phyloP scores from a whole-genome alignment of 176 grass and related monocot genomes.

The Ananas comosus region DNA sequence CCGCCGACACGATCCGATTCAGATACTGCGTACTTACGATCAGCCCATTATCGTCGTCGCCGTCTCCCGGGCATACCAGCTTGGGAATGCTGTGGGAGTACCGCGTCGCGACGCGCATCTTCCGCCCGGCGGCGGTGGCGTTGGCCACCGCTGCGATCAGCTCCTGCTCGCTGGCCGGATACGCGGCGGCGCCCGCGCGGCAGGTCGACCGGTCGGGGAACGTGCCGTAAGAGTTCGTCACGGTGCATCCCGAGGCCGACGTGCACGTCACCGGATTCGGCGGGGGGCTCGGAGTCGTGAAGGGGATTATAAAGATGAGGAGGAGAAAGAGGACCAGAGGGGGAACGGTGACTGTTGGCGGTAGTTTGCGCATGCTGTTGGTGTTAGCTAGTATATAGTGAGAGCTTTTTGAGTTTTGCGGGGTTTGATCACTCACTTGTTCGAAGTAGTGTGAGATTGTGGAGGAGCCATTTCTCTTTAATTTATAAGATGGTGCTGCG shows the following conservation, averaged over 20 bases:
- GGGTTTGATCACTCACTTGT: too few relatives aligned
- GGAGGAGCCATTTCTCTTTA: too few relatives aligned
- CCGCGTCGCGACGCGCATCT: slow-evolving; percentile 43
- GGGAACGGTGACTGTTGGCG: neutral
- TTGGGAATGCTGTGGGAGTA: slow-evolving; percentile 58
- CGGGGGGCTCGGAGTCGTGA: slow-evolving; percentile 17
- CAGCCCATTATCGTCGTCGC: slow-evolving; percentile 21
- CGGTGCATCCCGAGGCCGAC: slow-evolving; percentile 23
- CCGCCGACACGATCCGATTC: slow-evolving; percentile 17
- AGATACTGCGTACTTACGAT: slow-evolving; percentile 36
- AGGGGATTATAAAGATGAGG: neutral
- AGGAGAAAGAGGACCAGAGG: neutral
- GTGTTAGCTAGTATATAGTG: too few relatives aligned
- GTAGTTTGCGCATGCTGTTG: too few relatives aligned
- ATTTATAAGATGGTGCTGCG: too few relatives aligned
- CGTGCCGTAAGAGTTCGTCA: slow-evolving; percentile 50
- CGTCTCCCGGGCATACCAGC: slow-evolving; percentile 40
- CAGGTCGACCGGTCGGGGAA: slow-evolving; percentile 57
- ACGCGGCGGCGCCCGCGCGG: slow-evolving; percentile 22
- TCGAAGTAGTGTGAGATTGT: too few relatives aligned
- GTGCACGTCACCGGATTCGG: slow-evolving; percentile 22
- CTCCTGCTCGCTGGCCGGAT: slow-evolving; percentile 39
- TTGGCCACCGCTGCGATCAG: slow-evolving; percentile 27
- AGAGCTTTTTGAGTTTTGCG: too few relatives aligned
- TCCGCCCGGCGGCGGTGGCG: slow-evolving; percentile 15